phyloP scores from a whole-genome alignment of 2,329 filamentous ascomycete genomes.

The Hypocreales sp. region DNA sequence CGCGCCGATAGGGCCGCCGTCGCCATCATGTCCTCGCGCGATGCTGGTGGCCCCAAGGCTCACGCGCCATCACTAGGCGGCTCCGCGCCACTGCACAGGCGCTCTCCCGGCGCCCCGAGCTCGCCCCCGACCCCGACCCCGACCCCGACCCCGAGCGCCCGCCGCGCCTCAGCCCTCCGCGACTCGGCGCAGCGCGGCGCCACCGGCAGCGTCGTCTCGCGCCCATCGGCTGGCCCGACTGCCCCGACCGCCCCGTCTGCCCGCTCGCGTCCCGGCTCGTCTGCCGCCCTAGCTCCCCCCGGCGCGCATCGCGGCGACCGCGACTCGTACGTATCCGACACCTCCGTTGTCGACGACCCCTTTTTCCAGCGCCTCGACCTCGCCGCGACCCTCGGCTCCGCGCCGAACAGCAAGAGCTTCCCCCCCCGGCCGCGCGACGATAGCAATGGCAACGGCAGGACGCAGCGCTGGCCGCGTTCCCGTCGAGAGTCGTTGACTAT shows the following conservation, averaged over 20 bases:
- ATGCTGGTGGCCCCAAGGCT: conserved; percentile 9
- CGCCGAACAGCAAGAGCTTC: conserved; percentile 10
- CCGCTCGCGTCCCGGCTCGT: conserved; percentile 4
- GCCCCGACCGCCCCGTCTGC: too few species aligned
- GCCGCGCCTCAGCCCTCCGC: too few species aligned
- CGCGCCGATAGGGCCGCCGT: conserved; percentile 14
- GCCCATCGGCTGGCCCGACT: conserved; percentile 4
- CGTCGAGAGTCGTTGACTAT: conserved; percentile 33
- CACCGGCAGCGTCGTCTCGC: conserved; percentile 7
- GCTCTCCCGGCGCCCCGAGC: conserved; percentile 3
- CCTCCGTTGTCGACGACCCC: conserved; percentile 38
- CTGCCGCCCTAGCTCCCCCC: conserved; percentile 8
- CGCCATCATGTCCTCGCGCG: conserved; percentile 11
- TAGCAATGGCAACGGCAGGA: conserved; percentile 23
- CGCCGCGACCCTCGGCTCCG: conserved; percentile 10
- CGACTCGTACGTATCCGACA: conserved; percentile 34
- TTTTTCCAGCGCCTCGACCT: conserved; percentile 33
- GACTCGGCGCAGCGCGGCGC: conserved; percentile 8
- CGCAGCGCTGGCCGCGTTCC: conserved; percentile 26
- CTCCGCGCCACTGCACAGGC: conserved; percentile 4
- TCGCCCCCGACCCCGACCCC: too few species aligned
- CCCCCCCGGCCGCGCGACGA: conserved; percentile 11
- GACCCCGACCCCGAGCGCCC: conserved; percentile 2
- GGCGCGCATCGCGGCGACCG: conserved; percentile 16
- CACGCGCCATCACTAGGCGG: conserved; percentile 8